These are phyloP conservation scores for Trichoderma endophyticum DNA, from an alignment of 2,329 filamentous ascomycete genomes.

Conservation along the genomic window DNA sequence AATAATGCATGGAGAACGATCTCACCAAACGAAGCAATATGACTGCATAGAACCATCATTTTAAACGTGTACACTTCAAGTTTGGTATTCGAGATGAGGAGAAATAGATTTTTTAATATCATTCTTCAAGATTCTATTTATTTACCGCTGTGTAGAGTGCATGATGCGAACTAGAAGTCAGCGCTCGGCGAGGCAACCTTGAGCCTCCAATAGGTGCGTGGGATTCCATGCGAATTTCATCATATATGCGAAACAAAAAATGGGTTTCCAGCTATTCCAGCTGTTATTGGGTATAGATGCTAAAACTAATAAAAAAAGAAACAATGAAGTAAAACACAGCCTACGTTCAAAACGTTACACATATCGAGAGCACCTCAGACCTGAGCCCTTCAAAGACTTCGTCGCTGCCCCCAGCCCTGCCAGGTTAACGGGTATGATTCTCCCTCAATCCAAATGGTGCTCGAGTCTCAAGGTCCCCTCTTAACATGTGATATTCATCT, in stretches of 20 bases:
- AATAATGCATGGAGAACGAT: not conserved
- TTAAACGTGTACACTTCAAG: not conserved
- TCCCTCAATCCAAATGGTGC: not conserved
- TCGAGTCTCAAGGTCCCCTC: not conserved
- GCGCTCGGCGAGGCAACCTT: not conserved
- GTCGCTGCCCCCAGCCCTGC: not conserved
- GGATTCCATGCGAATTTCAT: not conserved
- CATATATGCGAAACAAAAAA: not conserved
- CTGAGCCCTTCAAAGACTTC: not conserved
- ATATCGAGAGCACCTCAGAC: not conserved
- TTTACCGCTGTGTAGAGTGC: not conserved
- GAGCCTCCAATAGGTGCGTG: not conserved
- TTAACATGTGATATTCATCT: not conserved
- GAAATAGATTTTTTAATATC: not conserved
- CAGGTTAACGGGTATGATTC: not conserved
- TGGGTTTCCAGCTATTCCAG: not conserved
- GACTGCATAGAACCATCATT: not conserved
- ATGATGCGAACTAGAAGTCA: not conserved
- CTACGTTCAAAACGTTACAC: not conserved
- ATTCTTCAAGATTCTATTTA: not conserved
- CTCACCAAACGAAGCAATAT: not conserved
- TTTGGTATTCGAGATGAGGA: not conserved
- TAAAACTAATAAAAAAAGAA: not conserved
- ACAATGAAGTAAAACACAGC: not conserved
- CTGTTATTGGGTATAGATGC: not conserved